A percentile compares a stretch with the other conserved stretches of the same genome.
Conservation (phyloP, 495 filamentous ascomycete genomes). For the Alectoria sarmentosa region DNA sequence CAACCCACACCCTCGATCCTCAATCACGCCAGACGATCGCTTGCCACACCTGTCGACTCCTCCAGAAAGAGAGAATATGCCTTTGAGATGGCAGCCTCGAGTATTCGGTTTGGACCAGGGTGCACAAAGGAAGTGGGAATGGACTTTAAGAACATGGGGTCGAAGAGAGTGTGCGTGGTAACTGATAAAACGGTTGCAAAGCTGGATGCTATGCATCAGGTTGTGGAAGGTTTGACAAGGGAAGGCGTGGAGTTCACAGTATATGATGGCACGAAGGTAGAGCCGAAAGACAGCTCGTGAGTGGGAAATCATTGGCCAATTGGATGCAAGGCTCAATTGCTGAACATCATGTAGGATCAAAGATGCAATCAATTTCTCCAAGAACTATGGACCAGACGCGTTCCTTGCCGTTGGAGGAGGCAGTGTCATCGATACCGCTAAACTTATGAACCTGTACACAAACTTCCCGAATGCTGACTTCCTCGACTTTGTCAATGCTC, state of each 20-base stretch:
- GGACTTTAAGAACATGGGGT: constrained; percentile 89
- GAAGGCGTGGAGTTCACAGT: constrained; percentile 77
- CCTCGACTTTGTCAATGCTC: constrained; percentile 95
- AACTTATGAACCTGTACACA: constrained; percentile 95
- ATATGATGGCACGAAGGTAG: constrained; percentile 68
- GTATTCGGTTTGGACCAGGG: constrained; percentile 87
- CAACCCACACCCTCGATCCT: constrained; percentile 44
- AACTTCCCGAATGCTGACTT: constrained; percentile 84
- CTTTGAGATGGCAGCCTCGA: constrained; percentile 93
- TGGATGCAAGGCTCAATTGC: background rate
- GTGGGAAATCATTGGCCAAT: constrained; percentile 27
- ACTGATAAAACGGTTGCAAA: constrained; percentile 75
- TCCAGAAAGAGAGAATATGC: constrained; percentile 87
- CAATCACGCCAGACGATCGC: constrained; percentile 49
- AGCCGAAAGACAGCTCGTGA: constrained; percentile 89
- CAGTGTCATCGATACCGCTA: constrained; percentile 86
- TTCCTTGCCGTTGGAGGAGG: constrained; percentile 82
- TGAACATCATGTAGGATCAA: constrained; percentile 50
- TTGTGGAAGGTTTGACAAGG: constrained; percentile 62
- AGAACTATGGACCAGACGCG: constrained; percentile 71
- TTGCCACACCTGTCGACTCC: constrained; percentile 67
- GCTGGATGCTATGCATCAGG: constrained; percentile 79
- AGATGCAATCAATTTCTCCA: constrained; percentile 79
- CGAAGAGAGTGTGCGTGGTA: constrained; percentile 80
- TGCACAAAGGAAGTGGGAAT: constrained; percentile 98